Conservation (phyloP, 108 stramenopile genomes). For the Nitzschia inconspicua region DNA sequence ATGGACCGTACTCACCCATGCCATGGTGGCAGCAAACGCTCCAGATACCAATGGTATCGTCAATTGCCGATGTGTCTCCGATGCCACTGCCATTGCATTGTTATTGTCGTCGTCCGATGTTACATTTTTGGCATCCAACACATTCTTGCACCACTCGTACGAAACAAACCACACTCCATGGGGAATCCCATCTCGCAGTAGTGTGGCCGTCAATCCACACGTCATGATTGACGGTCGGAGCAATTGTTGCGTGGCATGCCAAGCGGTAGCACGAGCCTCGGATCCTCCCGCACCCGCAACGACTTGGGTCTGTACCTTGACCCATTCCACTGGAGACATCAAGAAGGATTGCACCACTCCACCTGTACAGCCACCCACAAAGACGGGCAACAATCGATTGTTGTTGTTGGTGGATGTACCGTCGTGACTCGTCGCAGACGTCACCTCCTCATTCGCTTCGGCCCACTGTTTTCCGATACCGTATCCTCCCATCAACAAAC, state of each 20-base stretch:
- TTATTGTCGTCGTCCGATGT: not conserved
- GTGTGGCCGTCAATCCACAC: constrained; percentile 64
- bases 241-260: not conserved
- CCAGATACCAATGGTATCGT: constrained; percentile 63
- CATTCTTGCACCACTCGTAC: constrained; percentile 21
- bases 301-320: constrained; percentile 78
- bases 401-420: constrained; percentile 3
- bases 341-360: constrained; percentile 80
- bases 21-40: constrained; percentile 72
- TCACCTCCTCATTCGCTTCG: not conserved
- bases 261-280: constrained; percentile 3
- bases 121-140: not conserved
- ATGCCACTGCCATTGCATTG: not conserved
- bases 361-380: constrained; percentile 77
- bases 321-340: constrained; percentile 79
- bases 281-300: constrained; percentile 11
- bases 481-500: constrained; percentile 82
- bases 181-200: constrained; percentile 74
- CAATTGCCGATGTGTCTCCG: constrained; percentile 52
- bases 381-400: constrained; percentile 45
- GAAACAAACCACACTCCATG: constrained; percentile 79
- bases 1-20: constrained; percentile 73
- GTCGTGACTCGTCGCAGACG: not conserved
- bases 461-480: constrained; percentile 69
- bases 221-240: not conserved